Base-by-base conservation (phyloP, 331 rosid genomes). In the Arachis monticola region DNA sequence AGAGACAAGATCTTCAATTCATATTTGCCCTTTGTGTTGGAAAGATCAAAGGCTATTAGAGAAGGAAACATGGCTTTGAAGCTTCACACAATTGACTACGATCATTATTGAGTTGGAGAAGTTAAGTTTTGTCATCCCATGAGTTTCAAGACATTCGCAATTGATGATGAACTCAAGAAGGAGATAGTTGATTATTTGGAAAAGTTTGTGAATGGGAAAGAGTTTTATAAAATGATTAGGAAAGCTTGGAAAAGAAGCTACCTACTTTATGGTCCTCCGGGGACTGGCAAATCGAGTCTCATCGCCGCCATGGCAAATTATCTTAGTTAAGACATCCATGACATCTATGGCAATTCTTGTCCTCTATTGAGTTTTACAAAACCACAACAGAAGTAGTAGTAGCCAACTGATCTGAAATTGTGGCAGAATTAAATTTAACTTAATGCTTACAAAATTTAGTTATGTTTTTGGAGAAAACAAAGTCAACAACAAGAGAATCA, bases 271-370 rank as follows among this genome's bases (percentile, higher is more conserved):
- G 79, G 79, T 7, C 73, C 79, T 53, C 73, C 79, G 3, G 79
- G 79, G 1, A 75, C 79, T 1, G 79, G 79, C 10, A 75, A 75
- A 6, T 65, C 79, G 1, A 65, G 79, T 40, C 42, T 75, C 40
- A 75, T 75, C 8, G 79, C 79, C 22, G 73, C 79, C 46, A 75
- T 75, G 67, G 67, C 79, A 5, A 75, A 75, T 66, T 35, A 75
- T 32, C 67, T 75, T 1, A 65, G 31, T 47, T 75, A 52, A n/a
- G 73, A 75, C 14, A 65, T 75, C 59, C 66, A 75, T 13, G 79
- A 75, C 64, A 17, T 17, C 22, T 17, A 17, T 17, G 22, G 22
- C 22, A 17, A 17, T 17, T 17, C 22, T 17, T 17, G 22, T 17
- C 22, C 22, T 17, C 22, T 77, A 44, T 60, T 40, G 9, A 62